Evolutionary conservation across 495 filamentous ascomycete species (phyloP).

Genomic region (Aspergillus conjunctus): DNA sequence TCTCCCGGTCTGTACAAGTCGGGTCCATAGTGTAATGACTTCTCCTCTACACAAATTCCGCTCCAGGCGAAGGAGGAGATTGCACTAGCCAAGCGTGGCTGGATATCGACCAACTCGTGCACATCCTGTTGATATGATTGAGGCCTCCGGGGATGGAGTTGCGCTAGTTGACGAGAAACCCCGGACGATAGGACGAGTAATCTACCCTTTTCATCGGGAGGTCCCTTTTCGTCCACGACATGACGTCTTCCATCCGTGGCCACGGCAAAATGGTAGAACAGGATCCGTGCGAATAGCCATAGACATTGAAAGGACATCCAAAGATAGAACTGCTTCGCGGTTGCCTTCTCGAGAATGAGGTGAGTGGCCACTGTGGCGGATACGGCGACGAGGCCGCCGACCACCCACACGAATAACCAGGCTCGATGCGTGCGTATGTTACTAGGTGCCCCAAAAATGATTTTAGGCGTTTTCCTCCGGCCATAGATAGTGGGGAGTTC

Average conservation of each 20-base stretch:
- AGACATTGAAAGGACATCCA: constrained; percentile 5
- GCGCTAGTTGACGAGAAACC: neutral
- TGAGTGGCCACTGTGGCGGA: neutral
- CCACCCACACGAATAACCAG: neutral
- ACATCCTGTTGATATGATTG: neutral
- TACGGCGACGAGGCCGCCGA: neutral
- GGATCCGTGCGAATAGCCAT: neutral
- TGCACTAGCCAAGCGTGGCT: neutral
- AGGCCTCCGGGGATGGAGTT: neutral
- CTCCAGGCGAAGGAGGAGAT: neutral
- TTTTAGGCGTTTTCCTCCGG: neutral
- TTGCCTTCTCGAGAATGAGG: neutral
- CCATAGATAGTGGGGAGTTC: neutral
- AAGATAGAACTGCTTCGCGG: neutral
- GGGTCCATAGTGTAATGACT: too few relatives aligned
- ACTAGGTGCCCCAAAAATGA: neutral
- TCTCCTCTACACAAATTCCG: too few relatives aligned
- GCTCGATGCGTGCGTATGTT: neutral
- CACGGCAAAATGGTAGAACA: neutral
- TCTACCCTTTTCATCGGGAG: neutral
- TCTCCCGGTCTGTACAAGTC: neutral
- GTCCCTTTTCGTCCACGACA: neutral
- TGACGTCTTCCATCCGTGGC: neutral
- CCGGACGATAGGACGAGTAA: neutral
- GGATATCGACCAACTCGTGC: neutral